Evolutionary conservation across 2,329 filamentous ascomycete species (phyloP), one percentile per base, ranked within the genome.

Genomic region (Alternaria conjuncta): DNA sequence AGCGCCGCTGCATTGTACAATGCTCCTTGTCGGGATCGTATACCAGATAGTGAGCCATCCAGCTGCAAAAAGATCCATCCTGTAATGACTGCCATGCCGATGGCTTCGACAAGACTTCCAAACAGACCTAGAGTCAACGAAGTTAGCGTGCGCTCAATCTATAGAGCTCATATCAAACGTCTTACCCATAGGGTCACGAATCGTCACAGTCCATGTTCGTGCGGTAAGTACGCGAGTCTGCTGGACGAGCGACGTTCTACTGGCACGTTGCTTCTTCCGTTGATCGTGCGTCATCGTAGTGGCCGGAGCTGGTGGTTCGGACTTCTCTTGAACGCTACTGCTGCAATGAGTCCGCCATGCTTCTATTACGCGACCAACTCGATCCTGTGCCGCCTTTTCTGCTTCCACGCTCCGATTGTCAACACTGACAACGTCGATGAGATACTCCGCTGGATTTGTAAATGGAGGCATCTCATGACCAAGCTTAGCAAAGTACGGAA

Each of bases 371-470:
- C 78, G 75, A n/a, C 88, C 81, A 1, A 94, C 89, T 9, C 91
- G 84, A 1, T 82, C 80, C 13, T 83, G 83, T 0, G 88, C 91
- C 36, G 84, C 83, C 13, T 81, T 79, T 72, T 94, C 92, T 5
- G 90, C 81, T 68, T 92, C 89, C 0, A 87, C 84, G 0, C 87
- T 89, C 6, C 92, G 86, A 70, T 89, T 92, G 72, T 94, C 92
- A 11, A 93, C 83, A 6, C 92, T 91, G 2, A 91, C 89, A 30
- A 92, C 83, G 68, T 94, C 92, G 59, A 94, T 90, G 54, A 93
- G 78, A 72, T 90, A 91, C 68, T 94, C 92, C 2, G 92, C 92
- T 0, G 92, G 92, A 69, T 94, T 94, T 49, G 92, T 90, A 70
- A 93, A 93, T 0, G 88, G 82, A 0, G 90, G 91, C 47, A 93